These are phyloP conservation scores for Irpex rosettiformis DNA, from an alignment of 1,284 basidiomycete genomes.

Conservation along the genomic window DNA sequence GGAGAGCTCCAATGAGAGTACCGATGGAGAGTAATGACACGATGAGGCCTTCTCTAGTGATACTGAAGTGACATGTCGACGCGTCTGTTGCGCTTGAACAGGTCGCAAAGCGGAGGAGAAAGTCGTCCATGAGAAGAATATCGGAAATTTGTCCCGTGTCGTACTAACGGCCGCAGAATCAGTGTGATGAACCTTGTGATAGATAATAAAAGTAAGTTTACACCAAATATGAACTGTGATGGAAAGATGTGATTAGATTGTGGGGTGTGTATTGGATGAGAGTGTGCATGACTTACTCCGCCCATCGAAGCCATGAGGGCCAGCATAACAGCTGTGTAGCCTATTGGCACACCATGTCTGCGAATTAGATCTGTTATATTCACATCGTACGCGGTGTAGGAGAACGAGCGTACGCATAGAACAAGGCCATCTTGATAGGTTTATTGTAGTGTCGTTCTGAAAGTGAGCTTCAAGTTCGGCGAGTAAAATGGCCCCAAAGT, in stretches of 20 bases:
- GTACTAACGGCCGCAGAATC: slow-evolving; percentile 32
- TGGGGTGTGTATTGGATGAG: not conserved
- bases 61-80: slow-evolving; percentile 47
- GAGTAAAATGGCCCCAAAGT: no score
- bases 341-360: slow-evolving; percentile 46
- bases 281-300: slow-evolving; percentile 35
- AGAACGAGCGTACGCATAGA: not conserved
- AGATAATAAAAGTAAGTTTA: slow-evolving; percentile 16
- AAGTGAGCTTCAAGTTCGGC: no score
- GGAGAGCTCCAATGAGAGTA: slow-evolving; percentile 56
- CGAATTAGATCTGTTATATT: not conserved
- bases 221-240: slow-evolving; percentile 67
- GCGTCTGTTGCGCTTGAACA: slow-evolving; percentile 39
- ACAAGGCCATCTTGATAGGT: not conserved
- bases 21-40: slow-evolving; percentile 68
- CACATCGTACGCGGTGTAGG: not conserved
- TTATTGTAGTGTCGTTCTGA: no score
- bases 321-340: slow-evolving; percentile 59
- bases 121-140: slow-evolving; percentile 74
- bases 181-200: not conserved
- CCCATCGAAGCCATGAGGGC: slow-evolving; percentile 75
- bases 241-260: slow-evolving; percentile 18
- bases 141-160: slow-evolving; percentile 80
- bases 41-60: slow-evolving; percentile 58
- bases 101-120: slow-evolving; percentile 58